Conservation (phyloP, 805 yeast species). For the Ogataea ganodermae region DNA sequence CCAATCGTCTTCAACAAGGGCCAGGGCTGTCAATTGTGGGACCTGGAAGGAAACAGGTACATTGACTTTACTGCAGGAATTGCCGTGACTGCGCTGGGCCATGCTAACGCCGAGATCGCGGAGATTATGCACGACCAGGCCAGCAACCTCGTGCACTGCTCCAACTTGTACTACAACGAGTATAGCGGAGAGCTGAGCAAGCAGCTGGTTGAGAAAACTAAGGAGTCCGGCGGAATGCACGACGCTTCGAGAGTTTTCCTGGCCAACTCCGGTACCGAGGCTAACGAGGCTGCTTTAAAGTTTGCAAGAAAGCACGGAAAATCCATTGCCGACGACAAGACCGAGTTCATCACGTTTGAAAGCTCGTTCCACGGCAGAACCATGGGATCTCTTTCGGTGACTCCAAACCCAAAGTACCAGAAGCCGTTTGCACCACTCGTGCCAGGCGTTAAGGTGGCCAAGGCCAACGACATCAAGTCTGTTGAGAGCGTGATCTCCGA, state of each 20-base stretch:
- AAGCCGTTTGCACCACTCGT: slow-evolving; percentile 86
- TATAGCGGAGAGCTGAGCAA: slow-evolving; percentile 81
- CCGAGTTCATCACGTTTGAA: slow-evolving; percentile 82
- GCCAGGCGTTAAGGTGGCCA: slow-evolving; percentile 81
- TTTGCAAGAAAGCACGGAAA: slow-evolving; percentile 81
- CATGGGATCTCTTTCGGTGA: slow-evolving; percentile 88
- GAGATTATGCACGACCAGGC: slow-evolving; percentile 74
- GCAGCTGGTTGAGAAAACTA: slow-evolving; percentile 68
- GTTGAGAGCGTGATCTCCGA: slow-evolving; percentile 58
- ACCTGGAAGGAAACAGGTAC: slow-evolving; percentile 73
- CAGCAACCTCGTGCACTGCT: slow-evolving; percentile 71
- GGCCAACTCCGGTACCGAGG: slow-evolving; percentile 62
- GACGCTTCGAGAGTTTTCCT: slow-evolving; percentile 73
- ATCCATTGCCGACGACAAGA: slow-evolving; percentile 51
- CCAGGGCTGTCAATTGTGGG: slow-evolving; percentile 77
- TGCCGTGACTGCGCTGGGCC: slow-evolving; percentile 96
- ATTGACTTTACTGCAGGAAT: slow-evolving; percentile 95
- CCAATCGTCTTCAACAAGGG: slow-evolving; percentile 77
- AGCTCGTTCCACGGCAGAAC: slow-evolving; percentile 95
- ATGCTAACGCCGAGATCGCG: slow-evolving; percentile 73
- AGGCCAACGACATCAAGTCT: slow-evolving; percentile 58
- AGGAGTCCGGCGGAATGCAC: slow-evolving; percentile 73
- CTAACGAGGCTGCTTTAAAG: slow-evolving; percentile 60
- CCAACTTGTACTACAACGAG: slow-evolving; percentile 81
- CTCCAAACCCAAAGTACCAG: slow-evolving; percentile 92